A percentile compares a stretch with the other conserved stretches of the same genome.
These are phyloP conservation scores for Butyriboletus loyo DNA, from an alignment of 768 basidiomycete genomes.

Conservation along the genomic window DNA sequence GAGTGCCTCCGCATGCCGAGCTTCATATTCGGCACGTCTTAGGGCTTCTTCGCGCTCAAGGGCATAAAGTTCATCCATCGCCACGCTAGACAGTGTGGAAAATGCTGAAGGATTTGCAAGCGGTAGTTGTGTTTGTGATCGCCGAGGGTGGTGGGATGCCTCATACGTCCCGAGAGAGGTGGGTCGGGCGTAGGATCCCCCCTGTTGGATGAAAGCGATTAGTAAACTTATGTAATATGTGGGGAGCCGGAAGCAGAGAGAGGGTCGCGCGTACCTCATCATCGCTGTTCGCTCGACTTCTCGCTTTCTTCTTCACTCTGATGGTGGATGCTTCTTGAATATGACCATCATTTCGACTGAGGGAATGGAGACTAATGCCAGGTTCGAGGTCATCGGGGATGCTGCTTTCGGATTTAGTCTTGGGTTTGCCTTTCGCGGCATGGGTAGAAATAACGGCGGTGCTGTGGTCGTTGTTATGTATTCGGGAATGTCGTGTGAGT, in stretches of 20 bases:
- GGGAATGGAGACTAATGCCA: conserved; percentile 26
- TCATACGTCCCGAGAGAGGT: conserved; percentile 50
- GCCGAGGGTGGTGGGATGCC: conserved; percentile 26
- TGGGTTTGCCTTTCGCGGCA: conserved; percentile 27
- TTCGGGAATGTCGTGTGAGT: conserved; percentile 92
- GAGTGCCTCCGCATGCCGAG: conserved; percentile 65
- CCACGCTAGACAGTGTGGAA: conserved; percentile 67
- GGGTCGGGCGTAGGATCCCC: conserved; percentile 57
- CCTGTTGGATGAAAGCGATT: conserved; percentile 32
- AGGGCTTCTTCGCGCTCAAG: conserved; percentile 85
- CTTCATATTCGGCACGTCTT: conserved; percentile 84
- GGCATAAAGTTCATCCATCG: conserved; percentile 86
- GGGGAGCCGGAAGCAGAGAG: conserved; percentile 23
- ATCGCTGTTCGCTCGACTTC: conserved; percentile 75
- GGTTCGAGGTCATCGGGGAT: conserved; percentile 27
- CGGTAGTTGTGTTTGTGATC: conserved; percentile 26
- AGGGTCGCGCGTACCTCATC: conserved; percentile 64
- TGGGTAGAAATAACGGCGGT: conserved; percentile 16
- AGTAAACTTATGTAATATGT: conserved; percentile 27
- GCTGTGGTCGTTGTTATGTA: conserved; percentile 69
- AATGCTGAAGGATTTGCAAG: conserved; percentile 47
- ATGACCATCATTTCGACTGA: conserved; percentile 15
- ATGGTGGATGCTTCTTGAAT: conserved; percentile 27
- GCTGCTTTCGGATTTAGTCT: conserved; percentile 27
- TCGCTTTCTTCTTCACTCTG: conserved; percentile 71